Evolutionary conservation across 495 filamentous ascomycete species (phyloP), one percentile per base, ranked within the genome.

Genomic region (Penicillium simplicissimum): DNA sequence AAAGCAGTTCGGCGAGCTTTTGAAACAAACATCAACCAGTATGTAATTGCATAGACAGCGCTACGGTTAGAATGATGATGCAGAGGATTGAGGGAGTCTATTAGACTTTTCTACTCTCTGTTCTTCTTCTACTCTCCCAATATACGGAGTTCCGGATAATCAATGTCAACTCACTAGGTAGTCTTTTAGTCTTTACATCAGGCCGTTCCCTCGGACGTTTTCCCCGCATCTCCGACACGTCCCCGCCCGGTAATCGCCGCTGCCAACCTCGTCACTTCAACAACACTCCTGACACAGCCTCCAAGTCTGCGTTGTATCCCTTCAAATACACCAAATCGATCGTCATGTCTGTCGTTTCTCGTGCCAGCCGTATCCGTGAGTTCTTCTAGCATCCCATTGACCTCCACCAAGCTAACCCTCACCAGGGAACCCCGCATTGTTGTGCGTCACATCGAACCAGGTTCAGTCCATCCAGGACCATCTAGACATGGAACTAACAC

Each of bases 391-490:
- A 1, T 35, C 6, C 48, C 34, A 60, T 42, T 23, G 9, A 45
- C 48, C 40, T 21, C 7, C 51, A 65, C 17, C 36, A 23, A 53
- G 59, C 71, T 70, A 64, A 76, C 25, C 14, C 38, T 23, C 17
- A 23, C 15, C 61, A 91, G 88, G 82, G 43, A 87, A 87, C 68
- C 88, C 89, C 34, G 87, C 83, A 38, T 73, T 92, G 57, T 90
- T 92, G 88, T 91, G 74, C 63, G 79, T 74, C 31, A 15, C 13
- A 31, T 25, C n/a, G 35, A 21, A 37, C 35, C 25, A 60, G 8
- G 11, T 17, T 59, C 57, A 34, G 49, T 55, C 6, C 25, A 42
- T 15, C 59, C 9, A 25, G 31, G 36, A 33, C 15, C 14, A 62
- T 38, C 47, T 48, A 52, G 34, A 40, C 37, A 49, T n/a, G n/a